Conservation (phyloP, 805 yeast species). For the Pichia paraexigua region DNA sequence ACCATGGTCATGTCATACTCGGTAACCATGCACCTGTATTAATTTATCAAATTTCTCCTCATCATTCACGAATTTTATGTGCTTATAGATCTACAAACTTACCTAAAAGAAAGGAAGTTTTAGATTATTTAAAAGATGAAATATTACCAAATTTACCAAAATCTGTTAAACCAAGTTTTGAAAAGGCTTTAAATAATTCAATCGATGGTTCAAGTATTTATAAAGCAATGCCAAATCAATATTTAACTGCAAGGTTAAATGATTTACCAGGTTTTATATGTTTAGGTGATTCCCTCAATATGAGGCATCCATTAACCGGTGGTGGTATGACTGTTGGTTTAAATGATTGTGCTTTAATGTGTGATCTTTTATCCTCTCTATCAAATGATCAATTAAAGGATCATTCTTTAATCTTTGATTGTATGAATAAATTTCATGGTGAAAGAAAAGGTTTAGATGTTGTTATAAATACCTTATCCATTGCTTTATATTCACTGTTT, state of each 20-base stretch:
- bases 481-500: constrained; percentile 83
- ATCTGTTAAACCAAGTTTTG: constrained; percentile 57
- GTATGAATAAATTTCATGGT: constrained; percentile 60
- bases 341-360: constrained; percentile 69
- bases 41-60: constrained; percentile 76
- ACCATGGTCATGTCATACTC: constrained; percentile 84
- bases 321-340: constrained; percentile 99
- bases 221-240: constrained; percentile 91
- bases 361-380: constrained; percentile 51
- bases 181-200: constrained; percentile 41
- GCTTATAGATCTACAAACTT: constrained; percentile 69
- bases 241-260: constrained; percentile 69
- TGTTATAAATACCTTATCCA: constrained; percentile 82
- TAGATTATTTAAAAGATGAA: constrained; percentile 47
- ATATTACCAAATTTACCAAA: constrained; percentile 69
- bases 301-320: constrained; percentile 98
- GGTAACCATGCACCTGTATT: constrained; percentile 84
- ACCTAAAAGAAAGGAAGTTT: constrained; percentile 54
- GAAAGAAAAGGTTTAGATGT: constrained; percentile 73
- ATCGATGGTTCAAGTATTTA: constrained; percentile 39
- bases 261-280: constrained; percentile 67
- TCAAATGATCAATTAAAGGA: constrained; percentile 49
- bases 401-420: constrained; percentile 45
- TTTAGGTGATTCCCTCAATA: constrained; percentile 89
- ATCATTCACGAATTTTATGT: constrained; percentile 82